Base-by-base conservation (phyloP, 768 basidiomycete species). In the Macrolepiota albuminosa region DNA sequence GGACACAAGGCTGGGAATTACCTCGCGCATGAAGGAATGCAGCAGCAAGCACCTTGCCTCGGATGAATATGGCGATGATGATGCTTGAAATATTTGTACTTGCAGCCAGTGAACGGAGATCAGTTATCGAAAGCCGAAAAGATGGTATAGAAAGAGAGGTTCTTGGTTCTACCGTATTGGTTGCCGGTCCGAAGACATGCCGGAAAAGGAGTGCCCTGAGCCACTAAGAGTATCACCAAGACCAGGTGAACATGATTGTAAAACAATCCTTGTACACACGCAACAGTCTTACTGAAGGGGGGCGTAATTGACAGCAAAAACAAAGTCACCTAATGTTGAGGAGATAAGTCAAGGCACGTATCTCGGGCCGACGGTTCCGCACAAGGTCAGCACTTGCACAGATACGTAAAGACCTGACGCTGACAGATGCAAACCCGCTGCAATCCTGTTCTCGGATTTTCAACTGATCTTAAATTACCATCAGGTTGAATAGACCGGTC, bases 311-410 rank as follows among this genome's bases (percentile, higher is more conserved):
- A 84, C 83, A 3, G 89, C 85, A 6, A 84, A 89, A 0, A 84
- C 82, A 64, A 88, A 88, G 68, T 89, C 21, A 91, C 6, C 87
- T 86, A 14, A 89, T 66, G 63, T 89, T 89, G 56, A 87, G 81
- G 21, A 90, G 39, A 63, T 90, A 91, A 4, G 84, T 76, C 0
- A 78, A 61, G 1, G 82, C 76, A 26, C 87, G 83, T 24, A 78
- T 73, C 54, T 76, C 91, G 80, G 0, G 85, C 87, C 1, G 87
- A 67, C 0, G 88, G 87, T 1, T 84, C 87, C 0, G 89, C 3
- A 90, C 78, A 0, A 88, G 89, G 62, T 90, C 79, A 91, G 73
- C 0, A 84, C 85, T 63, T 88, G 86, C 6, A 82, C 81, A 67
- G 88, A 91, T 0, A 21, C 89, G 88, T 67, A 83, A 87, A 0